These are phyloP conservation scores for Bipolaris cookei DNA, from an alignment of 2,329 filamentous ascomycete species.

Conservation along the genomic window DNA sequence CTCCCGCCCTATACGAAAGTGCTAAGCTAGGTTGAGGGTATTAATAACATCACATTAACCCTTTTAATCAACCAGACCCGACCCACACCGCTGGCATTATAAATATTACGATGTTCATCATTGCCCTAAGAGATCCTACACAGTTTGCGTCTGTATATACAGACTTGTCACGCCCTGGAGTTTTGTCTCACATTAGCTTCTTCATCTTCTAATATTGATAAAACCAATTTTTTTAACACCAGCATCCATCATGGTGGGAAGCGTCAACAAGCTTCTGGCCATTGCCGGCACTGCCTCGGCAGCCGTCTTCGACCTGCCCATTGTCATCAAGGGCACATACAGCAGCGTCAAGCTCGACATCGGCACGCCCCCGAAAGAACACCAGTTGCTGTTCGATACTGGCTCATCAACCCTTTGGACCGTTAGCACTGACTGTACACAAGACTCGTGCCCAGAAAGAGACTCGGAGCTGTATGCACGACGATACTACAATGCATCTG, in stretches of 20 bases:
- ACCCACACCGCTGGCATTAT: too few relatives aligned
- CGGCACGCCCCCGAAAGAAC: constrained; percentile 22
- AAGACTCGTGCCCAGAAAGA: constrained; percentile 16
- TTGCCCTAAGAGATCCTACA: too few relatives aligned
- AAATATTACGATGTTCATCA: too few relatives aligned
- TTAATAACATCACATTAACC: too few relatives aligned
- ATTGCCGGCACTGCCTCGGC: constrained; percentile 14
- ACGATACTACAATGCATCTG: constrained; percentile 19
- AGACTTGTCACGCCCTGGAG: neutral
- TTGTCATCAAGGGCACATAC: constrained; percentile 17
- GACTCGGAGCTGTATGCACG: constrained; percentile 11
- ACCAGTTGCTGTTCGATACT: constrained; percentile 26
- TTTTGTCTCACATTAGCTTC: too few relatives aligned
- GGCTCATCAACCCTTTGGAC: constrained; percentile 24
- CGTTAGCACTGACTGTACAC: constrained; percentile 22
- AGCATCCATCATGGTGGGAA: neutral
- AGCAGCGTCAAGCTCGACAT: constrained; percentile 8
- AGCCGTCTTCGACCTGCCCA: constrained; percentile 22
- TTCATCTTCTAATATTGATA: neutral
- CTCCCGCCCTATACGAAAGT: too few relatives aligned
- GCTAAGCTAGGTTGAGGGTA: too few relatives aligned
- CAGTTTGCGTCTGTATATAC: too few relatives aligned
- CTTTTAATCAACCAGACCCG: too few relatives aligned
- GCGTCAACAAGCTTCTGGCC: constrained; percentile 1
- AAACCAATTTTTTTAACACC: neutral